Conservation (phyloP, 2,329 filamentous ascomycete species). For the Apiospora koreana region DNA sequence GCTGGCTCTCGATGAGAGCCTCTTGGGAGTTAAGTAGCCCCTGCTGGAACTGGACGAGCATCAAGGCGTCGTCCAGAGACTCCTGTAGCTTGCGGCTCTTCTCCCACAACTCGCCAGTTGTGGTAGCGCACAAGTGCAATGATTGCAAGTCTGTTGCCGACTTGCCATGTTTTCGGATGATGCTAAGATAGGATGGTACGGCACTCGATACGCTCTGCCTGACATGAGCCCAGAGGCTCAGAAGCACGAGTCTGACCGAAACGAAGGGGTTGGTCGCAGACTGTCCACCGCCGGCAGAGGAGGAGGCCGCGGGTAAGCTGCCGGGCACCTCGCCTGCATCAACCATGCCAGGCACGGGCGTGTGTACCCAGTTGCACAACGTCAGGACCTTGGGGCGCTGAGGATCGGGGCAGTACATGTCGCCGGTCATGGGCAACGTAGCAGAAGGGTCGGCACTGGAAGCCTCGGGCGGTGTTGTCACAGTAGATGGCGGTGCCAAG, state of each 20-base stretch:
- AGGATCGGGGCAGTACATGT: conserved; percentile 14
- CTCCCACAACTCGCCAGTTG: neutral
- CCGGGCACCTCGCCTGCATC: neutral
- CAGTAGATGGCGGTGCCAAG: neutral
- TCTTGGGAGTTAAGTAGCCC: conserved; percentile 2
- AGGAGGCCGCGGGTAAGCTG: neutral
- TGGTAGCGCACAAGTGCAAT: neutral
- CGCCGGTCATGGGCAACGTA: neutral
- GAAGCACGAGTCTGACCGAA: neutral
- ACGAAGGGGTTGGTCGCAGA: neutral
- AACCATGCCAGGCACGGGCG: conserved; percentile 10
- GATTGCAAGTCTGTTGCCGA: neutral
- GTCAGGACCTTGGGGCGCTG: conserved; percentile 12
- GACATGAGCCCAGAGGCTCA: neutral
- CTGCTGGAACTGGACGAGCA: conserved; percentile 11
- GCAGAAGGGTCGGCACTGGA: neutral
- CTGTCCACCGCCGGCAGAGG: neutral
- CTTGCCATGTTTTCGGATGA: neutral
- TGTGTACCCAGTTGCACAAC: conserved; percentile 10
- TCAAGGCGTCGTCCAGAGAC: neutral
- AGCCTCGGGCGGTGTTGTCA: neutral
- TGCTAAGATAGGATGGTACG: neutral
- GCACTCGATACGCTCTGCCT: neutral
- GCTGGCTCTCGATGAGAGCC: conserved; percentile 12
- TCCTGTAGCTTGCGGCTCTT: conserved; percentile 10